Conservation (phyloP, 495 filamentous ascomycete genomes). For the Trichocladium antarcticum region DNA sequence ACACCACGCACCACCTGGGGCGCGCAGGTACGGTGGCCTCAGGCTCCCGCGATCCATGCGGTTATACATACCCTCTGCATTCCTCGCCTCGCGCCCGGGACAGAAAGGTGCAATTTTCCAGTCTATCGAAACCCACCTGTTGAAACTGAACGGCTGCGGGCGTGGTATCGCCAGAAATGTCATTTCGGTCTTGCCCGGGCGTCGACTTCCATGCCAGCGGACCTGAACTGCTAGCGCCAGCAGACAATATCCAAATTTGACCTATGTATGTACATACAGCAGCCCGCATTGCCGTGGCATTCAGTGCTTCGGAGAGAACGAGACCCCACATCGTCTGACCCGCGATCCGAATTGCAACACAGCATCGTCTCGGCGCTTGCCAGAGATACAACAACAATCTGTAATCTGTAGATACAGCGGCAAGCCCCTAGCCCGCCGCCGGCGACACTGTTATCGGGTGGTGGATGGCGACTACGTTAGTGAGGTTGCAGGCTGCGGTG, state of each 20-base stretch:
- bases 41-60: slow-evolving; percentile 15
- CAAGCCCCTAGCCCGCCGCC: not conserved
- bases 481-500: slow-evolving; percentile 14
- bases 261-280: too few relatives aligned
- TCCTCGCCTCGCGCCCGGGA: slow-evolving; percentile 9
- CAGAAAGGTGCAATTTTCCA: not conserved
- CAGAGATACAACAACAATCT: not conserved
- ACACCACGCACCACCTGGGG: slow-evolving; percentile 1
- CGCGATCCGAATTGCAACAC: not conserved
- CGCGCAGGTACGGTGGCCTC: slow-evolving; percentile 8
- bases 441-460: slow-evolving; percentile 7
- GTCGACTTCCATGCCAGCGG: not conserved
- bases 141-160: slow-evolving; percentile 9
- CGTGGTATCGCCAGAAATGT: slow-evolving; percentile 5
- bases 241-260: not conserved
- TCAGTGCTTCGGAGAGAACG: not conserved
- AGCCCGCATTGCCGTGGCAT: slow-evolving; percentile 13
- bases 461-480: slow-evolving; percentile 5
- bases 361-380: not conserved
- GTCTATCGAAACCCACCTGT: slow-evolving; percentile 8
- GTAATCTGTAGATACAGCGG: too few relatives aligned
- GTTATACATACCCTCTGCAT: slow-evolving; percentile 11
- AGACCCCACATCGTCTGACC: not conserved
- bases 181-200: not conserved
- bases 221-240: not conserved